Percentiles rank a stretch among this genome's conserved stretches.
These are phyloP conservation scores for Hamamelis virginiana DNA, from an alignment of 164 flowering plant species.

Conservation along the genomic window DNA sequence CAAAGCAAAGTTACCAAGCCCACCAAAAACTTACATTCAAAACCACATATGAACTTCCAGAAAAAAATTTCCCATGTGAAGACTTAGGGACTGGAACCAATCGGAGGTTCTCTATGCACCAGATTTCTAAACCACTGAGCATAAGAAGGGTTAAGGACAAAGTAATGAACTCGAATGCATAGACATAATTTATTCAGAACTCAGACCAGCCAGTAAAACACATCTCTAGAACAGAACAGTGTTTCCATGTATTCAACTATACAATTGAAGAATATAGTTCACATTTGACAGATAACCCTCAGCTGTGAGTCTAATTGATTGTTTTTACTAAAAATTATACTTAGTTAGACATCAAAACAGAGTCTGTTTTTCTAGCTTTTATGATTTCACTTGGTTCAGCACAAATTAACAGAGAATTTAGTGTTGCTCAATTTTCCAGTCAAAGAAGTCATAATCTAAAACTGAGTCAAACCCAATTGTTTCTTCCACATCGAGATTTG, in stretches of 20 bases:
- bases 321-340: not conserved
- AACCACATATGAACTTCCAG: conserved; percentile 64
- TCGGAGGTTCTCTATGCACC: conserved; percentile 57
- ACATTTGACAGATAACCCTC: not conserved
- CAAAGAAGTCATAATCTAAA: too few relatives aligned
- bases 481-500: not conserved
- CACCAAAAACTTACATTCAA: conserved; percentile 43
- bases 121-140: conserved; percentile 60
- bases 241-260: not conserved
- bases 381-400: not conserved
- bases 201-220: not conserved
- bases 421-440: not conserved
- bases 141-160: conserved; percentile 24
- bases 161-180: conserved; percentile 5
- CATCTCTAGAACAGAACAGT: not conserved
- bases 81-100: conserved; percentile 51
- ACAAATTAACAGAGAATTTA: not conserved
- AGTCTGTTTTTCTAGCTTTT: not conserved
- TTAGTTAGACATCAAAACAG: not conserved
- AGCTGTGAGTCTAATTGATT: not conserved
- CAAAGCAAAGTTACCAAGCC: not conserved
- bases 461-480: too few relatives aligned
- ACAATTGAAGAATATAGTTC: not conserved
- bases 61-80: conserved; percentile 54
- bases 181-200: not conserved